Evolutionary conservation across 2,329 filamentous ascomycete genomes (phyloP).

Genomic region (Drechslerella stenobrocha): DNA sequence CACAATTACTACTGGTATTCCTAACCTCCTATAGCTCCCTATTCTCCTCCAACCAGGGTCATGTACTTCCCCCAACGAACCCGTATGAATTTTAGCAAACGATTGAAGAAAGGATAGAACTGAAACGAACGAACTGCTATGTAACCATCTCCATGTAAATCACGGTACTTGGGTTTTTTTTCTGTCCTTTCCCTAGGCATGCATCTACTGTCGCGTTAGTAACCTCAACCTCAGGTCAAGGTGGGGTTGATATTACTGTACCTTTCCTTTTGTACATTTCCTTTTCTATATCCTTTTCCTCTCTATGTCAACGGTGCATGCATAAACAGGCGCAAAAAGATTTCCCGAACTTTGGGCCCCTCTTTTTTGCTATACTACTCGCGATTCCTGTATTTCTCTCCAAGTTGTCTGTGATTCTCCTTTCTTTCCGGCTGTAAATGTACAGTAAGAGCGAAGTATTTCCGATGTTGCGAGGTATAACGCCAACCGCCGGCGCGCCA

Average conservation of each 20-base stretch:
- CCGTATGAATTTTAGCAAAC: constrained; percentile 12
- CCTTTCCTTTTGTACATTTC: constrained; percentile 14
- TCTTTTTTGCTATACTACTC: constrained; percentile 8
- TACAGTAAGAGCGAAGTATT: constrained; percentile 47
- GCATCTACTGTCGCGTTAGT: constrained; percentile 2
- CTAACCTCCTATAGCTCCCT: constrained; percentile 21
- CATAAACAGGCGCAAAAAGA: constrained; percentile 49
- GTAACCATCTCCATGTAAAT: constrained; percentile 37
- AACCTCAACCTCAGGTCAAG: constrained; percentile 3
- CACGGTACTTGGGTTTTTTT: constrained; percentile 11
- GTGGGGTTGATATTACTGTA: background rate
- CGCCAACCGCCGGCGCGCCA: background rate
- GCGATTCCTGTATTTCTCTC: constrained; percentile 1
- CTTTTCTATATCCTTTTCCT: constrained; percentile 17
- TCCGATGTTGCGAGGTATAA: constrained; percentile 15
- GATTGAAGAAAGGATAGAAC: constrained; percentile 42
- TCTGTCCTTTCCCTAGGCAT: constrained; percentile 6
- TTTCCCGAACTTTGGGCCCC: constrained; percentile 36
- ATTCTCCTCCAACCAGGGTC: constrained; percentile 9
- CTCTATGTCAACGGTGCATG: constrained; percentile 39
- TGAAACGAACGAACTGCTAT: constrained; percentile 20
- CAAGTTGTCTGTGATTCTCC: constrained; percentile 2
- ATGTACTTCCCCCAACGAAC: constrained; percentile 34
- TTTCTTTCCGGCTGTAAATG: constrained; percentile 20
- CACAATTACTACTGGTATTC: constrained; percentile 22